phyloP scores from a whole-genome alignment of 108 stramenopile species.

The Pseudonitzschia multistriata region DNA sequence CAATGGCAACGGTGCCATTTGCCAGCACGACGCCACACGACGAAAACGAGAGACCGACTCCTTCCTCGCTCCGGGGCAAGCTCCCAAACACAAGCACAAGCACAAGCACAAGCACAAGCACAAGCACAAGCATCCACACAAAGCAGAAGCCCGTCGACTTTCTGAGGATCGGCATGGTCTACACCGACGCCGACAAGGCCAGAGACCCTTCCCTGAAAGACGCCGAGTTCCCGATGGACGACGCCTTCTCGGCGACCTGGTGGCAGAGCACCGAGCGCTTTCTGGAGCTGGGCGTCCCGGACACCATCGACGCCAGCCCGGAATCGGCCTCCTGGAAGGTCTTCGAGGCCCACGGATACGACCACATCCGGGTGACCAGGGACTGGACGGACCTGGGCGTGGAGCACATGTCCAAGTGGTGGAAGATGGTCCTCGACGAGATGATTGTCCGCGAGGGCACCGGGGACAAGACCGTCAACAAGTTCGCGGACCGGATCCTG shows the following conservation, averaged over 20 bases:
- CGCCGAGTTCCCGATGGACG: not conserved
- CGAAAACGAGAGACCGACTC: too few species aligned
- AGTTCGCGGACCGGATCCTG: not conserved
- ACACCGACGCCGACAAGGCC: too few species aligned
- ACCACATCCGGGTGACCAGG: slow-evolving; percentile 23
- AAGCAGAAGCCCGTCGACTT: too few species aligned
- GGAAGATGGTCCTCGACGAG: slow-evolving; percentile 9
- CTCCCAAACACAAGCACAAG: too few species aligned
- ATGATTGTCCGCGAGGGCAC: too few species aligned
- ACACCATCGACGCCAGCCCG: not conserved
- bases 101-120: too few species aligned
- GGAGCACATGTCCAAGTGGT: slow-evolving; percentile 51
- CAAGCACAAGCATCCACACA: too few species aligned
- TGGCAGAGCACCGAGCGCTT: slow-evolving; percentile 13
- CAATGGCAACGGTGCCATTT: too few species aligned
- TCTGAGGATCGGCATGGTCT: too few species aligned
- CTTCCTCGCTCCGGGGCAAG: too few species aligned
- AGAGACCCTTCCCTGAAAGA: too few species aligned
- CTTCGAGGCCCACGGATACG: not conserved
- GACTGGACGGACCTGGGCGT: slow-evolving; percentile 51
- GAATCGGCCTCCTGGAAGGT: not conserved
- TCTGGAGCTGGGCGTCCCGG: not conserved
- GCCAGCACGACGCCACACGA: too few species aligned
- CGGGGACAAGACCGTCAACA: not conserved
- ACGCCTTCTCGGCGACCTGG: slow-evolving; percentile 19